These are phyloP conservation scores for Phaeophleospora eucalypticola DNA, from an alignment of 2,329 filamentous ascomycete genomes.

Conservation along the genomic window DNA sequence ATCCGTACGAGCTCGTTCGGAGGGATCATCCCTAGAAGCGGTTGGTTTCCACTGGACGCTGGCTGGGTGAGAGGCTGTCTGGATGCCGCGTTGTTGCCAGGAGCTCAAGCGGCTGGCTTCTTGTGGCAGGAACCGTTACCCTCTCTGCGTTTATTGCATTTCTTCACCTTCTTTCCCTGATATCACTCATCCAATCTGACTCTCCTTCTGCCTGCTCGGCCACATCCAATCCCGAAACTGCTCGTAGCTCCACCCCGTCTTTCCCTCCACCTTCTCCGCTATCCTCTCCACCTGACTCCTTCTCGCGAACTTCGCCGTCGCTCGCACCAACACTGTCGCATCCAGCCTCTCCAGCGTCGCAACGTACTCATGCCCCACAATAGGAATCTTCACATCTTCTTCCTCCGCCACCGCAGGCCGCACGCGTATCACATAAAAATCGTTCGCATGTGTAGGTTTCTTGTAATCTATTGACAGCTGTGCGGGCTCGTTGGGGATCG, in stretches of 20 bases:
- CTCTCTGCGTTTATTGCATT: no score
- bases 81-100: no score
- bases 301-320: conserved; percentile 33
- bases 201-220: conserved; percentile 27
- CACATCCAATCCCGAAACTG: conserved; percentile 34
- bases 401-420: conserved; percentile 32
- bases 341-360: conserved; percentile 51
- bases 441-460: conserved; percentile 54
- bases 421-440: conserved; percentile 61
- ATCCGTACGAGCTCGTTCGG: no score
- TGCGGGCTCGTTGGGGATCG: conserved; percentile 30
- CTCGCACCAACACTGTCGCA: conserved; percentile 56
- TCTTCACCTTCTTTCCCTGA: no score
- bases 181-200: neutral
- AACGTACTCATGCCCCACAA: conserved; percentile 43
- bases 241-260: conserved; percentile 21
- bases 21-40: no score
- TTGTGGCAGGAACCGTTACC: no score
- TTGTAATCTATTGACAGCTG: conserved; percentile 56
- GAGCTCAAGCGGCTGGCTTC: no score
- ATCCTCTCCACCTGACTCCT: conserved; percentile 19
- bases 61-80: no score
- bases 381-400: conserved; percentile 21
- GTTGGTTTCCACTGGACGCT: no score
- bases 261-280: conserved; percentile 20